Evolutionary conservation across 2,329 filamentous ascomycete species (phyloP), one percentile per base, ranked within the genome.

Genomic region (Reticulascus tulasneorum): DNA sequence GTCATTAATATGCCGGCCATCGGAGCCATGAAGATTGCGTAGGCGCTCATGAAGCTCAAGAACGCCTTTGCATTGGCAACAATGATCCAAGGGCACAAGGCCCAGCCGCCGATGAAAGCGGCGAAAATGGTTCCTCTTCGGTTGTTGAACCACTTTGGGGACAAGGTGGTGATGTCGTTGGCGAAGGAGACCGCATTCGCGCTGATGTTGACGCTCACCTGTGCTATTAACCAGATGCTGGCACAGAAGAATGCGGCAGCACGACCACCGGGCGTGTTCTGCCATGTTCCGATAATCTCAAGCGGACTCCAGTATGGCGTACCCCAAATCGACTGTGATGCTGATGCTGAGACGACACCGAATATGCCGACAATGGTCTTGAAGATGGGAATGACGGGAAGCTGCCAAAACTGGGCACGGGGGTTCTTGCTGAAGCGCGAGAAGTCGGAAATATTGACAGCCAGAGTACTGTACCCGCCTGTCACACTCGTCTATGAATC

Each of bases 291-390:
- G 40, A 72, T 62, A 24, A 72, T 64, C 17, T 61, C 62, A 9
- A 69, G 63, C 53, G 69, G 71, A 38, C 69, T 67, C 69, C 69
- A 73, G 47, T 69, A 52, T 25, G 66, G 62, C 13, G 56, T 51
- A 19, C 69, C 69, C 55, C 64, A 70, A 11, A 71, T 47, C 24
- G 62, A 50, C 21, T 62, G 57, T 17, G 67, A 60, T 3, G 68
- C 68, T 20, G 62, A 64, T 4, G 67, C 69, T 9, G 68, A 62
- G 29, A 73, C 60, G 40, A 74, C 69, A 11, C 67, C 69, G 13
- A 67, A 64, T 19, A 71, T 48, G 7, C 64, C 60, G 26, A 68
- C 64, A 17, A 71, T 49, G 6, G 66, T 71, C 33, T 65, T 64
- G 36, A 72, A 65, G 32, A 72, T 47, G 3, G 68, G 63, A 32